phyloP scores from a whole-genome alignment of 2,329 filamentous ascomycete species.

The Coniella lustricola region DNA sequence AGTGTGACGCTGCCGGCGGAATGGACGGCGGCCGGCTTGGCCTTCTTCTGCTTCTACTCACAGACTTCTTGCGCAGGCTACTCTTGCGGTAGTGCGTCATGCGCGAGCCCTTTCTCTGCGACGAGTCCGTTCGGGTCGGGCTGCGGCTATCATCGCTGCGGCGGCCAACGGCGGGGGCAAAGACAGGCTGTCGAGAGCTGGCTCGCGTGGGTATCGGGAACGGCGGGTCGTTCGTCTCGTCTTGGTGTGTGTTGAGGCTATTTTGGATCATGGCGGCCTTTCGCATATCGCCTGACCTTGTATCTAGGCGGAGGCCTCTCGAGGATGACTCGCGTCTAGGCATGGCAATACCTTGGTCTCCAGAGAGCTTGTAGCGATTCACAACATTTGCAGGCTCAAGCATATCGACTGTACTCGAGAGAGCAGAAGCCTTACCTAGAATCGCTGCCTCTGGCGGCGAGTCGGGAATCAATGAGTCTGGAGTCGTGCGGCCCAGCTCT shows the following conservation, averaged over 20 bases:
- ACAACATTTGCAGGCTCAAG: slow-evolving; percentile 35
- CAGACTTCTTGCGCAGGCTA: slow-evolving; percentile 71
- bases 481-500: slow-evolving; percentile 6
- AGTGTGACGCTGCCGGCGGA: slow-evolving; percentile 61
- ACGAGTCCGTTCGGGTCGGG: slow-evolving; percentile 59
- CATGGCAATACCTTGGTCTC: slow-evolving; percentile 21
- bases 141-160: slow-evolving; percentile 69
- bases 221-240: slow-evolving; percentile 60
- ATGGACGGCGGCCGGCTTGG: slow-evolving; percentile 57
- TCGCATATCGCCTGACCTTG: slow-evolving; percentile 58
- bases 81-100: slow-evolving; percentile 45
- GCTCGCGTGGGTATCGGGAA: slow-evolving; percentile 87
- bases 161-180: slow-evolving; percentile 58
- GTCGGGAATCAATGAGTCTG: slow-evolving; percentile 18
- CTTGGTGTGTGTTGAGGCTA: slow-evolving; percentile 63
- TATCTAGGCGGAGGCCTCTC: slow-evolving; percentile 23
- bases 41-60: slow-evolving; percentile 39
- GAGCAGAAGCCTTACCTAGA: slow-evolving; percentile 20
- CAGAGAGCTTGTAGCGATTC: slow-evolving; percentile 34
- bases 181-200: slow-evolving; percentile 70
- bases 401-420: slow-evolving; percentile 25
- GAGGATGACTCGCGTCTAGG: slow-evolving; percentile 1
- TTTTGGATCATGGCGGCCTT: slow-evolving; percentile 75
- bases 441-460: slow-evolving; percentile 36
- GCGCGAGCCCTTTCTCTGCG: slow-evolving; percentile 44